Base-by-base conservation (phyloP, 1,139 yeast species). In the Sugiyamaella paludigena region DNA sequence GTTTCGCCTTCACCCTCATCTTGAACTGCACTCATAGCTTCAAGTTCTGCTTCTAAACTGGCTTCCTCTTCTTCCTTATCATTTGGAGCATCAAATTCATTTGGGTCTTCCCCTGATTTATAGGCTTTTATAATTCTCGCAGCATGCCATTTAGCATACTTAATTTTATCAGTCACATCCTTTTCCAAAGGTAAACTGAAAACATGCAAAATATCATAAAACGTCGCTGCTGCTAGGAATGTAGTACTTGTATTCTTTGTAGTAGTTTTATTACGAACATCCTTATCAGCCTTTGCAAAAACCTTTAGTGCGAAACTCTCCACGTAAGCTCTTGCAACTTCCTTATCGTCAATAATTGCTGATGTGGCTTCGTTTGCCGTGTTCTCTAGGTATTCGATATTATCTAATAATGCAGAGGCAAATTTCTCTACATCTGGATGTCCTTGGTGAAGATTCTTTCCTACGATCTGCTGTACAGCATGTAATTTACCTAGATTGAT, bases 391-490 rank as follows among this genome's bases (percentile, higher is more conserved):
- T 62, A 50, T 60, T 87, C 96, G 31, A 88, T 78, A 4, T 78
- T 78, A 61, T 83, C 91, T 51, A 87, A 69, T 48, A 87, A 68
- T 5, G 62, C 59, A 44, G 82, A 71, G 0, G 88, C 84, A 61
- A 79, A 83, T 1, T 57, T 59, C 32, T 85, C 87, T 15, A 78
- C 77, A 3, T 74, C 79, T 11, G 73, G 69, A 50, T 79, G 76
- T 1, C 67, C 60, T 19, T 74, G 66, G 61, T 87, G 95, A 27
- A 82, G 70, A 54, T 80, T 78, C 45, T 77, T 67, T 42, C 74
- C 74, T 28, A 87, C 69, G 7, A 87, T 82, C 58, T 78, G 73
- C 61, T 87, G 88, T 9, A 84, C 81, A 0, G 87, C 86, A 58
- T 83, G 81, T 30, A 48, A 32, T 27, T 40, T 37, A 28, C 48